Percentiles rank a stretch among this genome's conserved stretches.
phyloP scores from a whole-genome alignment of 345 rosid genomes.

The Citrus sp. region DNA sequence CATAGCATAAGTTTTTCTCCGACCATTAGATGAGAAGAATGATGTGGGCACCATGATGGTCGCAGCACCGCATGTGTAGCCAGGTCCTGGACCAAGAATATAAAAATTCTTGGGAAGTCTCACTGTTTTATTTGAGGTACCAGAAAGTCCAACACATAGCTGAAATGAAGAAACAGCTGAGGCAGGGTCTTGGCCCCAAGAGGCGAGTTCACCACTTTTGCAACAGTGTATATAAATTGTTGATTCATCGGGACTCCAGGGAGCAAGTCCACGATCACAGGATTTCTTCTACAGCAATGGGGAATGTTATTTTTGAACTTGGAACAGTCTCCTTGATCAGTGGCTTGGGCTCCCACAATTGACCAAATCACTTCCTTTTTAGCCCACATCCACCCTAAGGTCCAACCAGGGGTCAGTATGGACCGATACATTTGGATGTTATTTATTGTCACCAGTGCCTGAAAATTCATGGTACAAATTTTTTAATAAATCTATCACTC shows the following conservation, averaged over 20 bases:
- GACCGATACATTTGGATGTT: slow-evolving; percentile 59
- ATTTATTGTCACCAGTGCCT: slow-evolving; percentile 65
- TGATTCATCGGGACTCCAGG: slow-evolving; percentile 76
- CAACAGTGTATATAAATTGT: slow-evolving; percentile 62
- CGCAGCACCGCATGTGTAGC: slow-evolving; percentile 74
- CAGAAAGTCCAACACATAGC: slow-evolving; percentile 61
- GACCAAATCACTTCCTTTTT: slow-evolving; percentile 83
- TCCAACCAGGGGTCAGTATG: slow-evolving; percentile 73
- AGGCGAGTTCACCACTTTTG: slow-evolving; percentile 54
- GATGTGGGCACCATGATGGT: slow-evolving; percentile 66
- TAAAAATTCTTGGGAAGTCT: slow-evolving; percentile 69
- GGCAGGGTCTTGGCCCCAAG: slow-evolving; percentile 75
- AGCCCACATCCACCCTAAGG: slow-evolving; percentile 67
- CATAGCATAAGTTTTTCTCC: slow-evolving; percentile 68
- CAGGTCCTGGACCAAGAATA: slow-evolving; percentile 67
- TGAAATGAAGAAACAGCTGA: slow-evolving; percentile 63
- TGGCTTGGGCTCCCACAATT: slow-evolving; percentile 77
- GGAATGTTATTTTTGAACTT: slow-evolving; percentile 70
- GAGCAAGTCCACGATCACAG: slow-evolving; percentile 61
- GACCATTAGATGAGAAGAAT: slow-evolving; percentile 44
- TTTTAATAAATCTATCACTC: no score
- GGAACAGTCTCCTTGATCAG: slow-evolving; percentile 81
- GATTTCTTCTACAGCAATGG: slow-evolving; percentile 60
- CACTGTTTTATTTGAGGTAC: slow-evolving; percentile 73
- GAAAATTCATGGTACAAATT: background rate